Evolutionary conservation across 2,329 filamentous ascomycete genomes (phyloP).

Genomic region (Plenodomus tracheiphilus): DNA sequence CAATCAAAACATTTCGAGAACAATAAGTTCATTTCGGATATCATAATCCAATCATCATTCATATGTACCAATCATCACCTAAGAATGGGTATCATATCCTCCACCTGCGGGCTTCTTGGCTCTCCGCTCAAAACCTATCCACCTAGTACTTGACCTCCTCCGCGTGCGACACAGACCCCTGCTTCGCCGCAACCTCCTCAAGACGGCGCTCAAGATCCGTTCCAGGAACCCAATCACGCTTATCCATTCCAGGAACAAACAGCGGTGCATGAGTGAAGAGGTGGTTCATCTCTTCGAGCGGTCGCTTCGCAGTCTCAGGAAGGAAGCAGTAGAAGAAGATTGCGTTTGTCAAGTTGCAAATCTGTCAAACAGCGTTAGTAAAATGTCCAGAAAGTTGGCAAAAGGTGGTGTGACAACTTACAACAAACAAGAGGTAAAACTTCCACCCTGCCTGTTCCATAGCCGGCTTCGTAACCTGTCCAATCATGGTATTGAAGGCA

Average conservation of each 20-base stretch:
- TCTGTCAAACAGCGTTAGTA: constrained; percentile 25
- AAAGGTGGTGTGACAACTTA: no score
- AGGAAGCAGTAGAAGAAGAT: constrained; percentile 69
- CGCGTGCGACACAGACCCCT: constrained; percentile 24
- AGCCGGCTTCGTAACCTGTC: constrained; percentile 66
- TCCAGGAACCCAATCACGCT: constrained; percentile 53
- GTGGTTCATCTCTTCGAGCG: constrained; percentile 70
- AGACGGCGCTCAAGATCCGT: constrained; percentile 64
- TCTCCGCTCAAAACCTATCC: not conserved
- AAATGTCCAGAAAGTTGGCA: no score
- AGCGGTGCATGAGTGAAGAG: constrained; percentile 67
- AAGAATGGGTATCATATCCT: not conserved
- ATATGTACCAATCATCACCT: not conserved
- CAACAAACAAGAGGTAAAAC: constrained; percentile 64
- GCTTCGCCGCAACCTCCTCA: constrained; percentile 61
- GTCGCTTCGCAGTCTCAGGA: constrained; percentile 66
- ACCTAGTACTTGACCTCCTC: constrained; percentile 11
- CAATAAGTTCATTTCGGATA: not conserved
- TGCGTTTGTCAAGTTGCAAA: constrained; percentile 71
- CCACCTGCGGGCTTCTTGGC: not conserved
- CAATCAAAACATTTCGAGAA: no score
- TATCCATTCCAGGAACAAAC: constrained; percentile 63
- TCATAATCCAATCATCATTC: not conserved
- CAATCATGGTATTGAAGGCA: constrained; percentile 78
- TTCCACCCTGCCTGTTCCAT: constrained; percentile 59